These are phyloP conservation scores for Metarhizium album DNA, from an alignment of 2,329 filamentous ascomycete species.

Conservation along the genomic window DNA sequence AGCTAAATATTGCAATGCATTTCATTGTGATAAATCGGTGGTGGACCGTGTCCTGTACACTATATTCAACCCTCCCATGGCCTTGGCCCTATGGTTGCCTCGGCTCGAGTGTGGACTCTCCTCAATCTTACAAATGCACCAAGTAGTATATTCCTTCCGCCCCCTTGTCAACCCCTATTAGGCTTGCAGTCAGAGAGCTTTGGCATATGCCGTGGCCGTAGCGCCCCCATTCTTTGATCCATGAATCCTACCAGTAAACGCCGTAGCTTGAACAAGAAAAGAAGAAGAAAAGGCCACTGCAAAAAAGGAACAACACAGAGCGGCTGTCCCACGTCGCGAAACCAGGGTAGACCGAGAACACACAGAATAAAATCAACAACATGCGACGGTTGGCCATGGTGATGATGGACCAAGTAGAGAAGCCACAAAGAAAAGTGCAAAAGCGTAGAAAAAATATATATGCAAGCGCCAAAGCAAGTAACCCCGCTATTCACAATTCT, in stretches of 20 bases:
- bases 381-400: background rate
- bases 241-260: conserved; percentile 1
- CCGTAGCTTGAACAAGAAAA: conserved; percentile 1
- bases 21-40: background rate
- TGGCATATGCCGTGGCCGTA: background rate
- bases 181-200: conserved; percentile 2
- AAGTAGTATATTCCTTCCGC: background rate
- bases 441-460: background rate
- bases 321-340: background rate
- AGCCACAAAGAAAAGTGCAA: background rate
- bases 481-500: conserved; percentile 1
- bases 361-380: background rate
- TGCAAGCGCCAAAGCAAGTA: conserved; percentile 11
- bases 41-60: conserved; percentile 1
- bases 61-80: background rate
- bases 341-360: background rate
- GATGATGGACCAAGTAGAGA: background rate
- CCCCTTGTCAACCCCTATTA: background rate
- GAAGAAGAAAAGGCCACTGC: background rate
- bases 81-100: background rate
- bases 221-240: background rate
- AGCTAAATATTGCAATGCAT: background rate
- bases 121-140: conserved; percentile 5
- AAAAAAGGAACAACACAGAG: conserved; percentile 1
- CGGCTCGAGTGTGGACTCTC: background rate